phyloP scores from a whole-genome alignment of 208 protist species.

The Trypanosoma scelopori region DNA sequence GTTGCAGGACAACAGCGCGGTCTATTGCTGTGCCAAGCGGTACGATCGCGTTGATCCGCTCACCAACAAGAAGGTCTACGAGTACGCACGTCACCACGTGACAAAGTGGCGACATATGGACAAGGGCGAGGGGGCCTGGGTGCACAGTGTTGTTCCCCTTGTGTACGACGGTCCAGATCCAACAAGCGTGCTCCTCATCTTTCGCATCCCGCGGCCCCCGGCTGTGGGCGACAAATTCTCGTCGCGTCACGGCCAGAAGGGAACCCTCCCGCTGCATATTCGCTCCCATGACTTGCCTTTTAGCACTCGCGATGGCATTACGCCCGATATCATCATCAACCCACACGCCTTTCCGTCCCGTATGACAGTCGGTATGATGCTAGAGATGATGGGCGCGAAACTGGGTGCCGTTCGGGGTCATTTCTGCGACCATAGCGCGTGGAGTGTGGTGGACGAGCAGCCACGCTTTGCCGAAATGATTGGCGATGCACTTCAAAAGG shows the following conservation, averaged over 20 bases:
- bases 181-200: slow-evolving; percentile 65
- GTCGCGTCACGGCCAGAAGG: slow-evolving; percentile 99
- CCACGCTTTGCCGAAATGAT: slow-evolving; percentile 85
- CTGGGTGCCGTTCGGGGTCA: slow-evolving; percentile 93
- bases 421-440: slow-evolving; percentile 96
- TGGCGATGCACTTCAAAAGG: slow-evolving; percentile 94
- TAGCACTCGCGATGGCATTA: slow-evolving; percentile 93
- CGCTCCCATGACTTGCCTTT: slow-evolving; percentile 95
- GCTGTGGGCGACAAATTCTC: slow-evolving; percentile 99
- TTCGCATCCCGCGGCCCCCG: slow-evolving; percentile 96
- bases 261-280: slow-evolving; percentile 96
- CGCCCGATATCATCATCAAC: slow-evolving; percentile 99
- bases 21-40: slow-evolving; percentile 87
- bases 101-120: slow-evolving; percentile 89
- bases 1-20: slow-evolving; percentile 57
- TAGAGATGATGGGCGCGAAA: slow-evolving; percentile 98
- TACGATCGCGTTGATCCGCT: slow-evolving; percentile 70
- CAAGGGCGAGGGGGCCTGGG: slow-evolving; percentile 88
- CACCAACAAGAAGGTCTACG: slow-evolving; percentile 73
- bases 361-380: slow-evolving; percentile 99
- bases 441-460: slow-evolving; percentile 68
- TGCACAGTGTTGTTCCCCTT: slow-evolving; percentile 90
- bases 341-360: slow-evolving; percentile 99
- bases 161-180: slow-evolving; percentile 82
- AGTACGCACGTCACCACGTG: slow-evolving; percentile 83